A percentile compares a stretch with the other conserved stretches of the same genome.
These are phyloP conservation scores for Cyamopsis tetragonoloba DNA, from an alignment of 306 rosid genomes.

Conservation along the genomic window DNA sequence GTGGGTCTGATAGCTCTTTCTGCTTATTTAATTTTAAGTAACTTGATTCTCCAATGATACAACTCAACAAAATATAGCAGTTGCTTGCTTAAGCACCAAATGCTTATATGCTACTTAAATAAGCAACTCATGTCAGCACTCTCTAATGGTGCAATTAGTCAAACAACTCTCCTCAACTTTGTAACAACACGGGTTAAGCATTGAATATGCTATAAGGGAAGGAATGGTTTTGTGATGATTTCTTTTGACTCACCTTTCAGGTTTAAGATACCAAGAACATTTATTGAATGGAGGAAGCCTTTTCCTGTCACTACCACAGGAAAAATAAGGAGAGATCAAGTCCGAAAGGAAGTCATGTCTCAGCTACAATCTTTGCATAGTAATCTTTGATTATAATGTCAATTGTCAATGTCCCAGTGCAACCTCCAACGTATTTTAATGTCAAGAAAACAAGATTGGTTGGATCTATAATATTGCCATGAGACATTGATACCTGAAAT, in stretches of 20 bases:
- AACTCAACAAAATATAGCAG: too few species aligned
- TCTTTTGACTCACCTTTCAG: conserved; percentile 34
- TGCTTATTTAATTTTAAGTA: too few species aligned
- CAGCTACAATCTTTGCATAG: conserved; percentile 47
- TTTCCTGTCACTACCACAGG: conserved; percentile 75
- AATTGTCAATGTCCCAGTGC: not conserved
- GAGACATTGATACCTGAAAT: not conserved
- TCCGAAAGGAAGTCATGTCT: conserved; percentile 44
- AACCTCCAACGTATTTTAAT: not conserved
- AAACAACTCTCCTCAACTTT: too few species aligned
- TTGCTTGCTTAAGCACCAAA: too few species aligned
- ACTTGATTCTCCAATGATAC: too few species aligned
- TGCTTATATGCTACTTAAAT: too few species aligned
- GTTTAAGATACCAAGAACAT: conserved; percentile 77
- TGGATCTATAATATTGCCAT: not conserved
- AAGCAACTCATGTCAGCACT: too few species aligned
- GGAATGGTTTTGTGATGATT: not conserved
- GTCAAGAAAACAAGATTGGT: not conserved
- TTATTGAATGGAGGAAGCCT: conserved; percentile 53
- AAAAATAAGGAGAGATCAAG: conserved; percentile 60
- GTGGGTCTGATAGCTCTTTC: too few species aligned
- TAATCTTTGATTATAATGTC: conserved; percentile 51
- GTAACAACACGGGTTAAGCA: too few species aligned
- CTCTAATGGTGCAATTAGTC: too few species aligned
- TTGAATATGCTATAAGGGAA: too few species aligned